Base-by-base conservation (phyloP, 164 flowering plant species). In the Kingdonia uniflora region DNA sequence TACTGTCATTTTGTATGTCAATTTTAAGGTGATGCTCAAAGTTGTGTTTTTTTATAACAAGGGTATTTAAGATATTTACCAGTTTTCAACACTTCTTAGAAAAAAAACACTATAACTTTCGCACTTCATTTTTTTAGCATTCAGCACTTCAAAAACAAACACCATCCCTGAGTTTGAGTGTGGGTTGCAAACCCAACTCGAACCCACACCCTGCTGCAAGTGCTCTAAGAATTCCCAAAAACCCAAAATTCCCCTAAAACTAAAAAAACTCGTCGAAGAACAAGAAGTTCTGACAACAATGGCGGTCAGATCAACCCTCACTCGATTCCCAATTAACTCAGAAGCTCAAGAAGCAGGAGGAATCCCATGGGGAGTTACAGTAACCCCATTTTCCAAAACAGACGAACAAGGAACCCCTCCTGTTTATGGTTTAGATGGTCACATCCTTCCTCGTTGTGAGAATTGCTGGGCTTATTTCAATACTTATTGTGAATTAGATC, bases 381-480 rank as follows among this genome's bases (percentile, higher is more conserved):
- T 88, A 22, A 71, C 95, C 33, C 99, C 99, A 7, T 89, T 88
- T 68, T 76, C 95, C 13, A 44, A 76, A n/a, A 64, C 57, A 55
- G 97, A 92, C 62, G 97, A 92, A 77, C 71, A 72, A 55, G 95
- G 87, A 19, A 64, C 23, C 6, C 41, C 81, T 3, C 95, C 97
- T 33, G 71, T 54, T 17, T 82, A 69, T 65, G 99, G 99, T 62
- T 69, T 80, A 1, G 82, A 74, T 58, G 99, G 90, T 6, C 63
- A 89, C 14, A 56, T 77, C 10, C 69, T 94, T 0, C 99, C 97
- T 1, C 76, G 97, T 1, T 94, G 99, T 74, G 99, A 89, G 72
- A 78, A 83, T 51, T 94, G 99, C 69, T 94, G 88, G 84, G 96
- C 87, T 17, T 94, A 86, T 68, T 94, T 89, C 81, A 94, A 85